These are phyloP conservation scores for Carex cristatella DNA, from an alignment of 176 grass and related monocot genomes.

Conservation along the genomic window DNA sequence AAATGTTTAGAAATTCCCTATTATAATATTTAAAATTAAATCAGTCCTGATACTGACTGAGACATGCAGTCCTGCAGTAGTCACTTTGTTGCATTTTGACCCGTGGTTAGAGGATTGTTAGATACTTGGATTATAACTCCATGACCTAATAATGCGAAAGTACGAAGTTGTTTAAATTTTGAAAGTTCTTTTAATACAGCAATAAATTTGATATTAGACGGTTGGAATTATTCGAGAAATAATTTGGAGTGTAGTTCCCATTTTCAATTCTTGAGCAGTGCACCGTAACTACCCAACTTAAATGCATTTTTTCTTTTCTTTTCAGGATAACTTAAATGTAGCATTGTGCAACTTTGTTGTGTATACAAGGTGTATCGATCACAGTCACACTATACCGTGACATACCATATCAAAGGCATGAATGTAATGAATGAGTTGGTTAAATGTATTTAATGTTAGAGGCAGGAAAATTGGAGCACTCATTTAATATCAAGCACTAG, in stretches of 20 bases:
- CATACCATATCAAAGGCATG: not conserved
- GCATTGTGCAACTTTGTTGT: not conserved
- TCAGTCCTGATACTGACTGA: no score
- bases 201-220: not conserved
- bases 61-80: no score
- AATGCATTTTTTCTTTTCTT: not conserved
- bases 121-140: no score
- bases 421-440: not conserved
- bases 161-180: not conserved
- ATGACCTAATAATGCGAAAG: not conserved
- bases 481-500: not conserved
- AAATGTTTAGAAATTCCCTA: not conserved
- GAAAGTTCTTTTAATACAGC: no score
- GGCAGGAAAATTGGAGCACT: not conserved
- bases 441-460: conserved; percentile 1
- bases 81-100: no score
- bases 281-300: not conserved
- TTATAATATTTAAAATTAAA: not conserved
- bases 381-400: not conserved
- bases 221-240: not conserved
- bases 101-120: no score
- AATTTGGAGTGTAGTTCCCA: not conserved
- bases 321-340: not conserved
- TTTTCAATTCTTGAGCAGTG: not conserved
- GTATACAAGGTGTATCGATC: not conserved